Conservation (phyloP, 2,329 filamentous ascomycete species). For the Graphiopsis chlorocephala region DNA sequence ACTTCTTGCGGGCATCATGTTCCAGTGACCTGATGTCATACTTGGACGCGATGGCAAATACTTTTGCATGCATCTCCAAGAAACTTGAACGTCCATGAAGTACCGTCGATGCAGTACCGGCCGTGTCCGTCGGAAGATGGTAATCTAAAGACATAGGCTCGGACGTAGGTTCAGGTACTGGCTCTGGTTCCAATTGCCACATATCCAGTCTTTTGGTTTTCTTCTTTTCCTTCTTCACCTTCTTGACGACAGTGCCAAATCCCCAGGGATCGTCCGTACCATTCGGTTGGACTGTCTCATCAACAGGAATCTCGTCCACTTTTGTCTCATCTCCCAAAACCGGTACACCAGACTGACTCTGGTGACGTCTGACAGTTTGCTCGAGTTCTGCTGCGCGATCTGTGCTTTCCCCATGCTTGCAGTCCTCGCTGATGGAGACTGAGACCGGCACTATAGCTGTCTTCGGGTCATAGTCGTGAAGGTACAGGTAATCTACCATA, state of each 20-base stretch:
- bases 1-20: background rate
- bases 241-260: background rate
- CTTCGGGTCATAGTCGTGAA: background rate
- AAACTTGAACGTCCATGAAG: background rate
- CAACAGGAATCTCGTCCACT: background rate
- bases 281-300: background rate
- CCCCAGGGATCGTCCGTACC: background rate
- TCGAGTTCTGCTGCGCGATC: background rate
- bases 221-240: no score
- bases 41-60: conserved; percentile 3
- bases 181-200: no score
- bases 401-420: background rate
- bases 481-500: conserved; percentile 4
- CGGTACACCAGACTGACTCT: background rate
- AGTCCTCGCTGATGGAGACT: background rate
- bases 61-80: conserved; percentile 4
- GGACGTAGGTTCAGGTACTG: background rate
- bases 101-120: background rate
- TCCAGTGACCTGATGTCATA: background rate
- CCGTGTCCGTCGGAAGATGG: background rate
- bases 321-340: background rate
- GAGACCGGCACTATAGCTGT: background rate
- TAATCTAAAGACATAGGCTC: background rate
- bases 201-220: no score
- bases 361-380: background rate